phyloP scores from a whole-genome alignment of 805 yeast genomes.

The Kuraishia piskuri region DNA sequence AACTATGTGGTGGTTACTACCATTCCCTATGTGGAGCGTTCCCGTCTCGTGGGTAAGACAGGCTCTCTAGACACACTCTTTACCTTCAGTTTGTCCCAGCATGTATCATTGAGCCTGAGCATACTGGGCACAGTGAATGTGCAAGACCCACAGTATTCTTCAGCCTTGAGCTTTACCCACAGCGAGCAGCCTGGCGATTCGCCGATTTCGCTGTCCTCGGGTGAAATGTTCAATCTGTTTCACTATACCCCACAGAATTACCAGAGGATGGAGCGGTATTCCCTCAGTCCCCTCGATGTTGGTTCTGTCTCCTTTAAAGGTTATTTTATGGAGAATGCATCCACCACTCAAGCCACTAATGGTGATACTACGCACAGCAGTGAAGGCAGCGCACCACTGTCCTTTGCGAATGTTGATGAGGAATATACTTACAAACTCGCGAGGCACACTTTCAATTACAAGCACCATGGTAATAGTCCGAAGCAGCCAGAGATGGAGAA shows the following conservation, averaged over 20 bases:
- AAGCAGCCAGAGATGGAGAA: constrained; percentile 15
- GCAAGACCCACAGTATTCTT: not conserved
- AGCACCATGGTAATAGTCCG: constrained; percentile 5
- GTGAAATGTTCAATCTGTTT: constrained; percentile 23
- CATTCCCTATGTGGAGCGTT: not conserved
- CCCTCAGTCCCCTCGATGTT: constrained; percentile 42
- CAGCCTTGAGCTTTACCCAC: not conserved
- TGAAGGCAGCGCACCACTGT: too few species aligned
- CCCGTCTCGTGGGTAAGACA: not conserved
- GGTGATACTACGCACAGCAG: not conserved
- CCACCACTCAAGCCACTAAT: not conserved
- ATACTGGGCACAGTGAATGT: not conserved
- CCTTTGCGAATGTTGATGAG: not conserved
- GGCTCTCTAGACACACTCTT: not conserved
- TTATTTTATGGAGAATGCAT: not conserved
- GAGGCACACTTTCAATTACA: not conserved
- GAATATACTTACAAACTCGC: not conserved
- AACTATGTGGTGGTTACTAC: constrained; percentile 1
- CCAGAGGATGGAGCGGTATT: constrained; percentile 64
- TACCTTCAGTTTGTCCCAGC: not conserved
- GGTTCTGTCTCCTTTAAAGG: not conserved
- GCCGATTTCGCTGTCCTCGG: not conserved
- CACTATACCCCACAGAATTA: constrained; percentile 68
- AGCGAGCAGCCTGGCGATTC: too few species aligned
- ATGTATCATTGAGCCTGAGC: not conserved